Evolutionary conservation across 345 rosid species (phyloP).

Genomic region (Eucalyptus curtisii): DNA sequence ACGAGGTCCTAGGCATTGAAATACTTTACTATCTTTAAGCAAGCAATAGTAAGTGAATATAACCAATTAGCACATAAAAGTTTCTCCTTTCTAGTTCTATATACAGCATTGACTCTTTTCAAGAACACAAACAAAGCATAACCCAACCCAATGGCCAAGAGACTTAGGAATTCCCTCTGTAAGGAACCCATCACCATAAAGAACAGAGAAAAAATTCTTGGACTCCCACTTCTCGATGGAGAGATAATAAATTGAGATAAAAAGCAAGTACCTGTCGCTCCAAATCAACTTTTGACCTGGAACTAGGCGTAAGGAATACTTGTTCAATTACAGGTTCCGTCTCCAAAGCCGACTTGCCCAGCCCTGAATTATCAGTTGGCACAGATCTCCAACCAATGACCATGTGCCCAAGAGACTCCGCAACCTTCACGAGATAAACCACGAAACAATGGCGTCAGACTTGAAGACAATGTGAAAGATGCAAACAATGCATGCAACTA

Average conservation of each 20-base stretch:
- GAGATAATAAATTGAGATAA: background rate
- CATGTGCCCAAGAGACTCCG: constrained; percentile 89
- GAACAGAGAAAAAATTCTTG: background rate
- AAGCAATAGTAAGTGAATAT: background rate
- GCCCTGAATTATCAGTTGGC: constrained; percentile 73
- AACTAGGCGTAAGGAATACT: constrained; percentile 72
- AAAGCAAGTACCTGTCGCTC: constrained; percentile 67
- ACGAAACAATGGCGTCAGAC: background rate
- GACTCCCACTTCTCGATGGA: background rate
- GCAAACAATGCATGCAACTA: background rate
- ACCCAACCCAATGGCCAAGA: background rate
- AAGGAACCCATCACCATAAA: background rate
- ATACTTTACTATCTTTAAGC: background rate
- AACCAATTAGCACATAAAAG: background rate
- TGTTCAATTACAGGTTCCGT: constrained; percentile 95
- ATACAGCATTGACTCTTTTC: background rate
- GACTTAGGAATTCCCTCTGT: background rate
- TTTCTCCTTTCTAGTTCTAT: background rate
- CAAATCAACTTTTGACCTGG: constrained; percentile 65
- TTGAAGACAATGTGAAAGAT: background rate
- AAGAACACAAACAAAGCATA: background rate
- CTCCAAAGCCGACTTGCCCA: constrained; percentile 79
- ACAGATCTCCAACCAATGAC: constrained; percentile 94
- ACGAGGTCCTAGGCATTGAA: background rate
- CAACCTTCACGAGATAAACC: constrained; percentile 40